A percentile compares a stretch with the other conserved stretches of the same genome.
phyloP scores from a whole-genome alignment of 164 flowering plant species.

The Annona cherimola region DNA sequence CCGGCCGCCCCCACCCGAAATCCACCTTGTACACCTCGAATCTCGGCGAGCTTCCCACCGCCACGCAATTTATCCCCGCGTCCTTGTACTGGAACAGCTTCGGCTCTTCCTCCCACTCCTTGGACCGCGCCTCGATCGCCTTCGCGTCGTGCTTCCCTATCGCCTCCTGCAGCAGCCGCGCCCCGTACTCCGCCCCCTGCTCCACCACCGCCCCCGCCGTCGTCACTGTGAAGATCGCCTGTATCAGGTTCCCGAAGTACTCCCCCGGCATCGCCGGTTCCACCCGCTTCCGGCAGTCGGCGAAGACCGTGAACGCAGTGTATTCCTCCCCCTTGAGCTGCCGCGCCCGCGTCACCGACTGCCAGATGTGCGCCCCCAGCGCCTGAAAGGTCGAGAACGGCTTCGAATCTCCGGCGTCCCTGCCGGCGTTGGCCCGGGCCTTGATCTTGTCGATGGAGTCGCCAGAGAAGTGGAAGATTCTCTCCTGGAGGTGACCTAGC shows the following conservation, averaged over 20 bases:
- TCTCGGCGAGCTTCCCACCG: constrained; percentile 92
- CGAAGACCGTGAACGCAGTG: constrained; percentile 81
- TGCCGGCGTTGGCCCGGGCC: constrained; percentile 39
- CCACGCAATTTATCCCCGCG: constrained; percentile 85
- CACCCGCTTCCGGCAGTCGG: constrained; percentile 77
- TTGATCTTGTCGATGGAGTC: constrained; percentile 60
- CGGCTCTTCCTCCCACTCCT: constrained; percentile 71
- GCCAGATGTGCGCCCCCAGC: constrained; percentile 71
- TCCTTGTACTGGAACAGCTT: constrained; percentile 72
- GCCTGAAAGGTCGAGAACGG: constrained; percentile 86
- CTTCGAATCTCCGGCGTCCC: constrained; percentile 24
- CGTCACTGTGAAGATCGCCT: constrained; percentile 75
- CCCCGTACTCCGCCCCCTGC: constrained; percentile 49
- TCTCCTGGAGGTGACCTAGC: constrained; percentile 60
- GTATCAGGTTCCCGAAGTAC: constrained; percentile 92
- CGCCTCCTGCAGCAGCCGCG: constrained; percentile 42
- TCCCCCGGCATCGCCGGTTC: constrained; percentile 79
- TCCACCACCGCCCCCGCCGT: constrained; percentile 53
- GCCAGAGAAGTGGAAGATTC: constrained; percentile 74
- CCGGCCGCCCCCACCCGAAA: constrained; percentile 84
- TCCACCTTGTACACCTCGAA: constrained; percentile 85
- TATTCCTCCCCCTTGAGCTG: constrained; percentile 60
- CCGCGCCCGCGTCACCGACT: constrained; percentile 66
- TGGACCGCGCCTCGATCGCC: constrained; percentile 52
- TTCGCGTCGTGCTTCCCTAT: constrained; percentile 56